These are phyloP conservation scores for Excoecaria agallocha DNA, from an alignment of 345 rosid genomes.

Conservation along the genomic window DNA sequence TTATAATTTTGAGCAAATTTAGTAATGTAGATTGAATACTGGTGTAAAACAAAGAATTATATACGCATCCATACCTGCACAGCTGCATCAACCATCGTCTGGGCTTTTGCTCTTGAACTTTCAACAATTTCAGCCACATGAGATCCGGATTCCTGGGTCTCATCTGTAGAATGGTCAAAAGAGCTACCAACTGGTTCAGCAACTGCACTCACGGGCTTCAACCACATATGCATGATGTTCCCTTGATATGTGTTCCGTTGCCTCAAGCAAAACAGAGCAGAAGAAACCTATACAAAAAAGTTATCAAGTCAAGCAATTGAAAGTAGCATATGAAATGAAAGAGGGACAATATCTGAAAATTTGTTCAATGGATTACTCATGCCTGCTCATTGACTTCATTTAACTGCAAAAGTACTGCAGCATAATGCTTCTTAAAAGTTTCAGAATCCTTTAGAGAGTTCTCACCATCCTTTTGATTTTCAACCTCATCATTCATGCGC, in stretches of 20 bases:
- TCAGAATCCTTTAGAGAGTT: slow-evolving; percentile 58
- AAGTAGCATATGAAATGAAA: slow-evolving; percentile 8
- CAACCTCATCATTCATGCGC: slow-evolving; percentile 65
- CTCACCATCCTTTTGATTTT: slow-evolving; percentile 55
- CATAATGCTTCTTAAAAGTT: slow-evolving; percentile 72
- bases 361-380: slow-evolving; percentile 13
- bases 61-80: slow-evolving; percentile 45
- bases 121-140: slow-evolving; percentile 70
- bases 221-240: slow-evolving; percentile 29
- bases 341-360: slow-evolving; percentile 18
- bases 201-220: slow-evolving; percentile 27
- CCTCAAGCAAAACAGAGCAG: slow-evolving; percentile 66
- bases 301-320: slow-evolving; percentile 18
- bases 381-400: slow-evolving; percentile 77
- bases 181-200: too few species aligned
- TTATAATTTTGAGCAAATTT: slow-evolving; percentile 1
- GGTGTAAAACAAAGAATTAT: background rate
- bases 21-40: slow-evolving; percentile 9
- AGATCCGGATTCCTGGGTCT: slow-evolving; percentile 51
- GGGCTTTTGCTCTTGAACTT: slow-evolving; percentile 60
- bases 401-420: slow-evolving; percentile 66
- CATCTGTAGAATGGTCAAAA: slow-evolving; percentile 40
- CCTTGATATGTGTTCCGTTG: slow-evolving; percentile 77
- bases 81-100: slow-evolving; percentile 66
- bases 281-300: slow-evolving; percentile 54